phyloP scores from a whole-genome alignment of 768 basidiomycete genomes.

The Austroboletus eburneus region DNA sequence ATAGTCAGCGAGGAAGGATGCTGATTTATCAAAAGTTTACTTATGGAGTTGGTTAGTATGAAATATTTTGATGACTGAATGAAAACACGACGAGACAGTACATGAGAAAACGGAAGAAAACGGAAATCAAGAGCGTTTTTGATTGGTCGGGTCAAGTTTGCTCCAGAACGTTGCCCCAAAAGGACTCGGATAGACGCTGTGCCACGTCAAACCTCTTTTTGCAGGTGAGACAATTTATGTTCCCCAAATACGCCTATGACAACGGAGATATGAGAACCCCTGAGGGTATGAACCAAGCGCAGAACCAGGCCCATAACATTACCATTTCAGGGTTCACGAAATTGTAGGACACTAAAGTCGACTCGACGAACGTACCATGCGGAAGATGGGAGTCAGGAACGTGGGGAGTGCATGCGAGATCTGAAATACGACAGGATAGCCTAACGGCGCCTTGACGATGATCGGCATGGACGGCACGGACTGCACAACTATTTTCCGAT shows the following conservation, averaged over 20 bases:
- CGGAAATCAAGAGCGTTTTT: neutral
- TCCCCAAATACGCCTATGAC: too few relatives aligned
- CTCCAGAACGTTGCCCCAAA: neutral
- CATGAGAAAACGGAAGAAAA: neutral
- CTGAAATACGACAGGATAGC: neutral
- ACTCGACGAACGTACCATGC: too few relatives aligned
- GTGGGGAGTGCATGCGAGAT: neutral
- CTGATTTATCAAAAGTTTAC: conserved; percentile 1
- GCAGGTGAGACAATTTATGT: too few relatives aligned
- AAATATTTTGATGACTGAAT: neutral
- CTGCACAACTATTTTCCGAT: neutral
- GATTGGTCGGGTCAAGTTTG: neutral
- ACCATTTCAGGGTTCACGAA: too few relatives aligned
- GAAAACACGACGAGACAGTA: neutral
- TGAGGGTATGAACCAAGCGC: too few relatives aligned
- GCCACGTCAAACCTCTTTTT: too few relatives aligned
- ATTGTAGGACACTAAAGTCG: too few relatives aligned
- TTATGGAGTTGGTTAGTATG: neutral
- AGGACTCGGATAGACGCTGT: too few relatives aligned
- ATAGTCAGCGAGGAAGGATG: neutral
- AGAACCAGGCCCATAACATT: too few relatives aligned
- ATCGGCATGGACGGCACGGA: neutral
- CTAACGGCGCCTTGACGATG: neutral
- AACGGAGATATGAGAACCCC: too few relatives aligned
- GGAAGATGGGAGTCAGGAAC: too few relatives aligned